phyloP scores from a whole-genome alignment of 2,329 filamentous ascomycete species.

The Chaetomiaceae sp. region DNA sequence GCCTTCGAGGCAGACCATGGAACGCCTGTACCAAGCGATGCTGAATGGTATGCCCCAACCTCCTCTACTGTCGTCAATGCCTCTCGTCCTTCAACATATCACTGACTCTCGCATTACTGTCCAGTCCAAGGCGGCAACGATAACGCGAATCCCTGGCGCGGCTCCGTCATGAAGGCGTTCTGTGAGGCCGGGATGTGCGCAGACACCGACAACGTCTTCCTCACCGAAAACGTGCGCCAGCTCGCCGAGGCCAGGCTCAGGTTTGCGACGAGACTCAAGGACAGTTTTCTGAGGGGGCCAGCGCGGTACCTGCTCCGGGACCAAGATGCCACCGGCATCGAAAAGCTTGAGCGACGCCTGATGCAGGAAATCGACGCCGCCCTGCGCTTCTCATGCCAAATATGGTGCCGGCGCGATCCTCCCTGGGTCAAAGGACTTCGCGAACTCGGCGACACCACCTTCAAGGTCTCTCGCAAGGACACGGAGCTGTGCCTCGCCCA shows the following conservation, averaged over 20 bases:
- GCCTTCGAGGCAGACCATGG: conserved; percentile 9
- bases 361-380: conserved; percentile 14
- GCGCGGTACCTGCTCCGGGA: conserved; percentile 16
- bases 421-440: conserved; percentile 2
- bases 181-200: conserved; percentile 8
- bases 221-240: neutral
- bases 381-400: conserved; percentile 14
- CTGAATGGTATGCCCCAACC: conserved; percentile 4
- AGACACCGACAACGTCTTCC: neutral
- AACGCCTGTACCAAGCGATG: conserved; percentile 6
- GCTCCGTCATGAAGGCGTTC: conserved; percentile 3
- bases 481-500: conserved; percentile 10
- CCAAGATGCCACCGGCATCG: conserved; percentile 13
- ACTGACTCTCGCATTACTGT: neutral
- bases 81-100: neutral
- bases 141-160: conserved; percentile 1
- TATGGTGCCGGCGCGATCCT: conserved; percentile 13
- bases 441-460: neutral
- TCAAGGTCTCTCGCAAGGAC: neutral
- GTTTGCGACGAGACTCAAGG: conserved; percentile 11
- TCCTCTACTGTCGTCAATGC: neutral
- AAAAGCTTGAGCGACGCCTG: conserved; percentile 10
- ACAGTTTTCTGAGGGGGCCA: conserved; percentile 15
- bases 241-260: conserved; percentile 10
- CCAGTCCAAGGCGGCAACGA: neutral